These are phyloP conservation scores for Singerocomus inundabilis DNA, from an alignment of 1,284 basidiomycete genomes.

Conservation along the genomic window DNA sequence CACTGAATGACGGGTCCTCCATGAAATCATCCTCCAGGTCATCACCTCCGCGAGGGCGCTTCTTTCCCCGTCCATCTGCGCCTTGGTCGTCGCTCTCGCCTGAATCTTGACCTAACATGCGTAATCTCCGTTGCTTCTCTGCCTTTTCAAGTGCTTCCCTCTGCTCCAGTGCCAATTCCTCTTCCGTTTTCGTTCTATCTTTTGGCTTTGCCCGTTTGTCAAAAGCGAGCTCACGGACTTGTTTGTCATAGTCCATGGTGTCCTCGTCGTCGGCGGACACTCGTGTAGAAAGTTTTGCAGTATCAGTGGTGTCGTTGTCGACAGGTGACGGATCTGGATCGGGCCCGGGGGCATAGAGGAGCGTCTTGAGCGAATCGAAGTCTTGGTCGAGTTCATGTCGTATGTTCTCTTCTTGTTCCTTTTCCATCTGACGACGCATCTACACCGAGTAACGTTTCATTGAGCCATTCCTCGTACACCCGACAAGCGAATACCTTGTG, in stretches of 20 bases:
- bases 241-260: slow-evolving; percentile 79
- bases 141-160: slow-evolving; percentile 86
- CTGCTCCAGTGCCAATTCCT: slow-evolving; percentile 88
- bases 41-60: slow-evolving; percentile 65
- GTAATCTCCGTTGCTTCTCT: slow-evolving; percentile 74
- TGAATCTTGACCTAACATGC: slow-evolving; percentile 85
- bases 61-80: slow-evolving; percentile 37
- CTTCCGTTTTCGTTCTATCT: slow-evolving; percentile 95
- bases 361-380: slow-evolving; percentile 77
- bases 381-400: slow-evolving; percentile 89
- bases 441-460: slow-evolving; percentile 33
- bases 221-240: slow-evolving; percentile 90
- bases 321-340: slow-evolving; percentile 49
- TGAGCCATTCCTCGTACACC: background rate
- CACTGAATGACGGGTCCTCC: slow-evolving; percentile 49
- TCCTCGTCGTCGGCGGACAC: slow-evolving; percentile 17
- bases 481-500: slow-evolving; percentile 64
- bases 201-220: slow-evolving; percentile 94
- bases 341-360: slow-evolving; percentile 70
- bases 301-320: slow-evolving; percentile 36
- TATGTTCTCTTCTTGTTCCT: slow-evolving; percentile 82
- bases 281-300: background rate
- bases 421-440: slow-evolving; percentile 85
- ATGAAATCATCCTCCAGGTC: slow-evolving; percentile 92
- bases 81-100: slow-evolving; percentile 60